Percentiles rank a stretch among this genome's conserved stretches.
Conservation (phyloP, 1,284 basidiomycete genomes). For the Tilletia indica region DNA sequence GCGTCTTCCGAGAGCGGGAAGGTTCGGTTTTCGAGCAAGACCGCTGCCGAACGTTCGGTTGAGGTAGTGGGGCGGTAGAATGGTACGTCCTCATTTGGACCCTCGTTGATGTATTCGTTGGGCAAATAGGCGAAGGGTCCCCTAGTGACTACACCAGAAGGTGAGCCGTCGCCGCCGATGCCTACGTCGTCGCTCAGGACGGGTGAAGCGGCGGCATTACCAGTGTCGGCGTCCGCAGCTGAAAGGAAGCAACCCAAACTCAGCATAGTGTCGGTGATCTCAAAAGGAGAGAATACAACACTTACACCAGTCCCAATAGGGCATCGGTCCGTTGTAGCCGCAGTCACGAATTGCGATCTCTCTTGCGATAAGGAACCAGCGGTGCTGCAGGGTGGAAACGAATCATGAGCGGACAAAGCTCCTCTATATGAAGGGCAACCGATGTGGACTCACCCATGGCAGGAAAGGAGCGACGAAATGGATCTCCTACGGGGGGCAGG, state of each 20-base stretch:
- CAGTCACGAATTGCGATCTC: neutral
- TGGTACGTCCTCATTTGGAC: neutral
- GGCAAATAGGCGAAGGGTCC: slow-evolving; percentile 10
- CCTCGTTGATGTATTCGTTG: neutral
- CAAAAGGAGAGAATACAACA: no score
- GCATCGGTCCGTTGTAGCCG: neutral
- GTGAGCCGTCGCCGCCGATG: neutral
- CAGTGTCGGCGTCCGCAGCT: slow-evolving; percentile 1
- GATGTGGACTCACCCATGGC: neutral
- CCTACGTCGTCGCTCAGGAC: slow-evolving; percentile 6
- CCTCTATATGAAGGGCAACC: neutral
- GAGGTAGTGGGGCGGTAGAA: slow-evolving; percentile 4
- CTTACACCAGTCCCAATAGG: slow-evolving; percentile 7
- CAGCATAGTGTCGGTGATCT: no score
- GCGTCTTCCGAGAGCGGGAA: neutral
- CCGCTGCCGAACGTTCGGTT: neutral
- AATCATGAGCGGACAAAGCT: neutral
- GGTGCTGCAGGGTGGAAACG: neutral
- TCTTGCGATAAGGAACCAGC: neutral
- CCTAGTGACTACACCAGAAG: neutral
- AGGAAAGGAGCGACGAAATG: slow-evolving; percentile 8
- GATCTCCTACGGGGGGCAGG: neutral
- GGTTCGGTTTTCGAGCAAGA: neutral
- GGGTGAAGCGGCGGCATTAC: neutral
- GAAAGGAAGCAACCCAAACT: neutral